phyloP scores from a whole-genome alignment of 1,139 yeast genomes.

The Nakaseomyces kungkrabaensis region DNA sequence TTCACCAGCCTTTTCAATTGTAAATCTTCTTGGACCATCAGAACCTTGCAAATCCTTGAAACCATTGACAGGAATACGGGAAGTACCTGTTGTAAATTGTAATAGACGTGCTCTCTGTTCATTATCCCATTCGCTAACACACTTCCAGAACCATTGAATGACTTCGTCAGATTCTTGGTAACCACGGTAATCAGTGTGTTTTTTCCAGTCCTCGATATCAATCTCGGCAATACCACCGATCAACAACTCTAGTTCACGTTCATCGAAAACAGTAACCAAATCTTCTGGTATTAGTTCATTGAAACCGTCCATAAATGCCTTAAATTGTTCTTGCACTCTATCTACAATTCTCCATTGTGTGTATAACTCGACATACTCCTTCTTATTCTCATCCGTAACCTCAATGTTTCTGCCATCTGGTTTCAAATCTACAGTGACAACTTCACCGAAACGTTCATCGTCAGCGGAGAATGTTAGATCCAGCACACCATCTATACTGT shows the following conservation, averaged over 20 bases:
- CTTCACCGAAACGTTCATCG: conserved; percentile 93
- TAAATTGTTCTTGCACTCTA: conserved; percentile 91
- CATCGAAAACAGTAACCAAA: conserved; percentile 90
- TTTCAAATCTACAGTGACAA: conserved; percentile 81
- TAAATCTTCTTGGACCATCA: conserved; percentile 97
- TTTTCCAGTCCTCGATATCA: conserved; percentile 97
- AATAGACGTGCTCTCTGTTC: conserved; percentile 92
- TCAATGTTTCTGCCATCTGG: conserved; percentile 81
- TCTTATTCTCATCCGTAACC: conserved; percentile 89
- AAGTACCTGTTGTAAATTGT: conserved; percentile 97
- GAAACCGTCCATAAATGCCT: conserved; percentile 93
- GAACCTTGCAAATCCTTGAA: conserved; percentile 97
- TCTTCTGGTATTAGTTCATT: conserved; percentile 96
- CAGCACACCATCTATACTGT: conserved; percentile 77
- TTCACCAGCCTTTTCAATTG: conserved; percentile 97
- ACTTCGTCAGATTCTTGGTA: conserved; percentile 94
- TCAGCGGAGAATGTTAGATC: conserved; percentile 91
- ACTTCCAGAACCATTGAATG: conserved; percentile 97
- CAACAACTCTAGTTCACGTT: conserved; percentile 87
- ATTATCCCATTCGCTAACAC: conserved; percentile 87
- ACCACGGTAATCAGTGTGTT: conserved; percentile 96
- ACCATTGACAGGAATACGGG: conserved; percentile 97
- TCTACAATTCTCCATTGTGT: conserved; percentile 93
- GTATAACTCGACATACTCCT: conserved; percentile 87
- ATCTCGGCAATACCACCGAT: conserved; percentile 98